Evolutionary conservation across 306 rosid genomes (phyloP), one percentile per base, ranked within the genome.

Genomic region (Trifolium fragiferum): DNA sequence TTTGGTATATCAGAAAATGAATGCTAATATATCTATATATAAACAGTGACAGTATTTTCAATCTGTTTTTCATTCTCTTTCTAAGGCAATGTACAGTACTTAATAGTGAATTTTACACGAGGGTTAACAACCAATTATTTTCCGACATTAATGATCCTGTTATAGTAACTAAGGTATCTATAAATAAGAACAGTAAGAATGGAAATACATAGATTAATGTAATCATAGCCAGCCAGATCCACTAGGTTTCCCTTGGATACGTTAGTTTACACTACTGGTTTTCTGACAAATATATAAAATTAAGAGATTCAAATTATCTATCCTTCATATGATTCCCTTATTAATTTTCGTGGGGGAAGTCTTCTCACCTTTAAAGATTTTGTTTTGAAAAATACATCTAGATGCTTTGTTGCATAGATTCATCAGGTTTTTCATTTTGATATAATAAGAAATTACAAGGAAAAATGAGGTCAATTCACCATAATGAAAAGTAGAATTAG

Each of bases 1-100:
- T 19, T 61, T 15, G 70, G 51, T 5, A 65, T 64, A 66, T 38
- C 41, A 72, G 27, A 68, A 76, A 73, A 54, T 46, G 65, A 61
- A 54, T 57, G 35, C 25, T 27, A 50, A 65, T 63, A 47, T 16
- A 50, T 41, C 1, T n/a, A n/a, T 23, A 27, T 27, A 62, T 62
- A 62, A 62, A 43, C 3, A 13, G 19, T 62, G 65, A 15, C 72
- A 72, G 51, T 58, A 13, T 30, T 72, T 70, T 37, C 74, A 63
- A 43, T 54, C 47, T 58, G 35, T 20, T 70, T 33, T 77, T 67
- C 54, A 58, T 68, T 50, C 18, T 27, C 25, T 27, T 59, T 32
- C 23, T 6, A 12, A 65, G 61, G 72, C 32, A 43, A 20, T 13
- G 55, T n/a, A 61, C 44, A 57, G 18, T 10, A 46, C 51, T 66